phyloP scores from a whole-genome alignment of 371 early-diverging fungal genomes.

The Rhizopus stolonifer region DNA sequence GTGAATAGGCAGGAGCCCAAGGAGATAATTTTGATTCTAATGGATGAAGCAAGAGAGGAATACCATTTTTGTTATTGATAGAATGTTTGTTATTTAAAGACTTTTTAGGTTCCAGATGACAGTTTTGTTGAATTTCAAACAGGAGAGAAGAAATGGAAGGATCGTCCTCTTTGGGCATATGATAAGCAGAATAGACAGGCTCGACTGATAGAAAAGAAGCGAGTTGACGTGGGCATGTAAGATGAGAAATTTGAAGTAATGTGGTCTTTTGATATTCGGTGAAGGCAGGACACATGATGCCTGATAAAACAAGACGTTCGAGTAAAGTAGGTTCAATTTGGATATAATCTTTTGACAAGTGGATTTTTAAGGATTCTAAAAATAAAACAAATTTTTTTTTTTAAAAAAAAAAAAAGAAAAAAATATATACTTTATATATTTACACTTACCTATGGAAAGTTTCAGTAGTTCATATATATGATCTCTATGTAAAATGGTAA shows the following conservation, averaged over 20 bases:
- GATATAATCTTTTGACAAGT: conserved; percentile 61
- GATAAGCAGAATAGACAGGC: neutral
- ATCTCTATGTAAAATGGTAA: conserved; percentile 70
- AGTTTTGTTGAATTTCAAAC: conserved; percentile 20
- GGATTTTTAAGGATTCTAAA: conserved; percentile 57
- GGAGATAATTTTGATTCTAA: conserved; percentile 9
- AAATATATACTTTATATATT: neutral
- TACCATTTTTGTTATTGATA: conserved; percentile 1
- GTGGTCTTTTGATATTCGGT: conserved; percentile 74
- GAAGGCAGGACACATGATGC: conserved; percentile 71
- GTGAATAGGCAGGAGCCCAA: conserved; percentile 18
- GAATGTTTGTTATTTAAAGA: neutral
- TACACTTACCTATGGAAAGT: conserved; percentile 45
- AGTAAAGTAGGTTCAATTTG: conserved; percentile 63
- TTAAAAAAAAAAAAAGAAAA: neutral
- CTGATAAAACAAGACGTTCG: conserved; percentile 60
- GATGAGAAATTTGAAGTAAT: conserved; percentile 50
- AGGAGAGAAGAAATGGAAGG: conserved; percentile 19
- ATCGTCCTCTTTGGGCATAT: neutral
- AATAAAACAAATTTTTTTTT: neutral
- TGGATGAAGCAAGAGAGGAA: conserved; percentile 5
- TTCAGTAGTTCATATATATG: conserved; percentile 79
- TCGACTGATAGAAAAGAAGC: conserved; percentile 1
- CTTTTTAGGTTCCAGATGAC: conserved; percentile 8
- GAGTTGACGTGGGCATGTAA: conserved; percentile 16